Conservation (phyloP, 306 rosid genomes). For the Sesbania bispinosa region DNA sequence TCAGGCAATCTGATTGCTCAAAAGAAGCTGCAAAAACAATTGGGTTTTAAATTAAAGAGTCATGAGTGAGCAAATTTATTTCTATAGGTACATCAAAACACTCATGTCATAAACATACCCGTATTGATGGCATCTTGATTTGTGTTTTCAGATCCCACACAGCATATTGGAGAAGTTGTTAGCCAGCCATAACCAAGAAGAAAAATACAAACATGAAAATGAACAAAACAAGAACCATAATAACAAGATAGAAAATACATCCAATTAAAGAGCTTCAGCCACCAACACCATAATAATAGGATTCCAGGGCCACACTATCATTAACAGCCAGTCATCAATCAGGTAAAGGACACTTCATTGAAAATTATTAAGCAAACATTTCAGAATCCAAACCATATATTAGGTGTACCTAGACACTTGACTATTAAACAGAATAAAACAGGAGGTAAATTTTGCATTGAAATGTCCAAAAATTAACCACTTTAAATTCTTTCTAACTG, state of each 20-base stretch:
- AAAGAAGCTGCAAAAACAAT: background rate
- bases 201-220: background rate
- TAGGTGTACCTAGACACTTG: background rate
- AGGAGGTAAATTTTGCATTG: background rate
- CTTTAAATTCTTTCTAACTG: background rate
- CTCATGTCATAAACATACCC: slow-evolving; percentile 45
- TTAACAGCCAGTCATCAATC: too few relatives aligned
- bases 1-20: too few relatives aligned
- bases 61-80: background rate
- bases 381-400: too few relatives aligned
- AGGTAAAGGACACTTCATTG: too few relatives aligned
- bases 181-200: background rate
- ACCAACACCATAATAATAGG: too few relatives aligned
- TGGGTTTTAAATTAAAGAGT: background rate
- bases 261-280: too few relatives aligned
- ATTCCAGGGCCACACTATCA: too few relatives aligned
- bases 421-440: background rate
- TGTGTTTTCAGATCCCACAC: slow-evolving; percentile 83
- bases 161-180: slow-evolving; percentile 60
- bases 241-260: too few relatives aligned
- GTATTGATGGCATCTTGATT: slow-evolving; percentile 92
- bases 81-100: background rate
- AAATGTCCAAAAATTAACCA: background rate
- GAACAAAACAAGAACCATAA: too few relatives aligned
- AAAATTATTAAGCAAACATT: too few relatives aligned